Evolutionary conservation across 1,284 basidiomycete genomes (phyloP), one percentile per base, ranked within the genome.

Genomic region (Heterobasidion occidentale): DNA sequence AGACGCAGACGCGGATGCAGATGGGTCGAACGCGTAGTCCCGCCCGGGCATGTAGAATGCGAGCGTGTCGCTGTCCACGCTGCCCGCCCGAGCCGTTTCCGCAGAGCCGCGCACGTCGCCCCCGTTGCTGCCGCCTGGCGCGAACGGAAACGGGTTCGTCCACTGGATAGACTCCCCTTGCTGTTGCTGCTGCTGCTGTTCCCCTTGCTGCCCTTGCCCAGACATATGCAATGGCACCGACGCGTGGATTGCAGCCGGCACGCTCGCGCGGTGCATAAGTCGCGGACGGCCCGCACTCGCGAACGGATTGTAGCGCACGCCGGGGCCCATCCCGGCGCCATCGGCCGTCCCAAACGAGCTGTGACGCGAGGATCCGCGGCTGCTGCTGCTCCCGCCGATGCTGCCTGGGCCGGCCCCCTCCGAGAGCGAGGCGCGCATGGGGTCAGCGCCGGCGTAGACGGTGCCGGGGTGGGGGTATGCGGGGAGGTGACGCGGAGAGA

Each of bases 401-500:
- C 11, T 42, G 11, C 38, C 12, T 5, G 38, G n/a, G 2, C 17
- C 49, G 11, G 12, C 6, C 11, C 19, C 34, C 49, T 51, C 33
- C 33, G 49, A 51, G 34, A 33, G 15, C 17, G 49, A 51, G 33
- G 49, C 49, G 34, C 49, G 49, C 27, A 51, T n/a, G 5, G 42
- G 12, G 42, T 45, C n/a, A n/a, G 51, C 51, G 51, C 9, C 9
- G 35, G 35, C 14, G 59, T 51, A 2, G 56, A 59, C 9, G 53
- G 57, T 2, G 27, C 27, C 27, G 27, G 6, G 5, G 19, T 19
- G 19, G 27, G 27, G 56, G 54, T 42, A 59, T 53, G 27, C 55
- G 58, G 35, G 52, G 59, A 60, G 46, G 46, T 60, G 52, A 8
- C 51, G 58, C n/a, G 51, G 49, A 1, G 59, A 50, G 12, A 36